Evolutionary conservation across 345 rosid species (phyloP), one percentile per base, ranked within the genome.

Genomic region (Murraya koenigii): DNA sequence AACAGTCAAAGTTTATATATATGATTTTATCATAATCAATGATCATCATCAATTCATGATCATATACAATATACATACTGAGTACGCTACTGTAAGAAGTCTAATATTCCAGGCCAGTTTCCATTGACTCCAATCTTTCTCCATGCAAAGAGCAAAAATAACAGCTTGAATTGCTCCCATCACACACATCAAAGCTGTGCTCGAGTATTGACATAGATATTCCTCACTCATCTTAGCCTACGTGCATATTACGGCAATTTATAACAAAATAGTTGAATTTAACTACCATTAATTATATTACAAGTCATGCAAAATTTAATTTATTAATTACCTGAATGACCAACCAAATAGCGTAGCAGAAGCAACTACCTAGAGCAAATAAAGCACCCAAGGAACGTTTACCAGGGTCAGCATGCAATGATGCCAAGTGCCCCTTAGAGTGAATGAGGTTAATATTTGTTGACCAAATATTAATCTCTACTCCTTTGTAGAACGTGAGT

Each of bases 401-500:
- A 66, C 58, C 3, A 14, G 71, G 54, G 2, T 59, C 44, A 6
- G 69, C 49, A 7, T 71, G 81, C 22, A 77, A 20, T 22, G 61
- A 54, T 25, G 76, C 8, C 66, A 39, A n/a, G 52, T 41, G 60
- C 39, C 28, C 30, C 30, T 26, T 25, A 67, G 78, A 77, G 58
- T 78, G 79, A 60, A 87, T 75, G 41, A 87, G 78, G 83, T 89
- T 36, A 9, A 83, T 8, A 58, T 83, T 19, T 5, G 88, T 80
- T 26, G 93, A 77, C 81, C 72, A 82, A 1, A 81, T 25, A 14
- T 82, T 47, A 52, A 88, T 66, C 22, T 75, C 78, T 8, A 30
- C 10, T 5, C 96, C 94, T 78, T 87, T 90, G 80, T 84, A 90
- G 64, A 91, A 83, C 4, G 94, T 88, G 58, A 91, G 80, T 0